These are phyloP conservation scores for Pichia heedii DNA, from an alignment of 805 yeast species.

Conservation along the genomic window DNA sequence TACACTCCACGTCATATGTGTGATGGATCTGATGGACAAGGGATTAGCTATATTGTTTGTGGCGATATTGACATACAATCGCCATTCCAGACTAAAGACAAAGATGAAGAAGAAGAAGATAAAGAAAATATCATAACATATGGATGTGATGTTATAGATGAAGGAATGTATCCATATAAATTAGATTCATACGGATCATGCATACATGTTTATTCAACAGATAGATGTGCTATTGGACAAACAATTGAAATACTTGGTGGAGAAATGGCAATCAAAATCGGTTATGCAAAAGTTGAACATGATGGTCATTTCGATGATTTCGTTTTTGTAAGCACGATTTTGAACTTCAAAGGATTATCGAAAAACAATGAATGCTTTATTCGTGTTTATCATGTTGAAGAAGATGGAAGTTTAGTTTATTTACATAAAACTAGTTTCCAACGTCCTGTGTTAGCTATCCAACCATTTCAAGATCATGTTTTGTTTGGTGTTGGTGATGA, in stretches of 20 bases:
- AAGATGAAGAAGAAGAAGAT: conserved; percentile 2
- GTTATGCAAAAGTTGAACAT: conserved; percentile 25
- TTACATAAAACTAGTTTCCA: conserved; percentile 56
- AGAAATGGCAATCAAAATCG: conserved; percentile 36
- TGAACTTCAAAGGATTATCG: conserved; percentile 19
- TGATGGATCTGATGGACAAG: conserved; percentile 15
- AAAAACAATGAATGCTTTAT: conserved; percentile 22
- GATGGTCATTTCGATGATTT: conserved; percentile 24
- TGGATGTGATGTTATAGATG: conserved; percentile 22
- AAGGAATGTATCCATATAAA: conserved; percentile 31
- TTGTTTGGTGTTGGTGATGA: conserved; percentile 47
- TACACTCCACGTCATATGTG: conserved; percentile 43
- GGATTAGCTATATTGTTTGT: conserved; percentile 34
- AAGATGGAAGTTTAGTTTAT: conserved; percentile 34
- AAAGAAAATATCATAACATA: conserved; percentile 17
- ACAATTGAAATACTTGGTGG: conserved; percentile 33
- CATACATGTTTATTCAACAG: conserved; percentile 38
- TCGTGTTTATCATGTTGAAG: conserved; percentile 29
- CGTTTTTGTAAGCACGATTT: conserved; percentile 40
- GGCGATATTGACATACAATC: conserved; percentile 33
- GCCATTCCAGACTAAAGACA: conserved; percentile 19
- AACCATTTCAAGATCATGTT: conserved; percentile 48
- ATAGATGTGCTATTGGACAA: conserved; percentile 28
- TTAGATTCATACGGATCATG: conserved; percentile 42
- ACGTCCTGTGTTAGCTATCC: conserved; percentile 38